A percentile compares a stretch with the other conserved stretches of the same genome.
These are phyloP conservation scores for Hericium erinaceus DNA, from an alignment of 768 basidiomycete species.

Conservation along the genomic window DNA sequence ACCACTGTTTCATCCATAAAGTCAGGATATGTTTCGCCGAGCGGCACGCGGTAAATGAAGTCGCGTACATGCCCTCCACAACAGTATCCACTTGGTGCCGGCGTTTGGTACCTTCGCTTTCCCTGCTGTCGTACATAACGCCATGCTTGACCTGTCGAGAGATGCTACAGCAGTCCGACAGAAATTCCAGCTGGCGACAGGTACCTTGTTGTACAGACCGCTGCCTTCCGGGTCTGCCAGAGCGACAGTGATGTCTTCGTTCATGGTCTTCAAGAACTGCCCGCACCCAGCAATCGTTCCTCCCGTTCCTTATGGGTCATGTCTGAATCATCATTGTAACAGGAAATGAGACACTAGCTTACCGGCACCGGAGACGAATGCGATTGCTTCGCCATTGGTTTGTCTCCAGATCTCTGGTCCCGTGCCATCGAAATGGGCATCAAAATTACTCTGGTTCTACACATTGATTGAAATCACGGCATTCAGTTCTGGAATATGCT, in stretches of 20 bases:
- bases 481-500: too few species aligned
- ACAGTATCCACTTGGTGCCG: slow-evolving; percentile 94
- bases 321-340: not conserved
- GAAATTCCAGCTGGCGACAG: not conserved
- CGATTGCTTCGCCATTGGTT: slow-evolving; percentile 71
- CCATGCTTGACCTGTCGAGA: slow-evolving; percentile 70
- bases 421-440: slow-evolving; percentile 83
- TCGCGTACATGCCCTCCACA: slow-evolving; percentile 77
- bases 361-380: slow-evolving; percentile 90
- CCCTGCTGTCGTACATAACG: slow-evolving; percentile 90
- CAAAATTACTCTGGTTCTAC: slow-evolving; percentile 82
- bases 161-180: not conserved
- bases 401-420: slow-evolving; percentile 96
- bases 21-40: not conserved
- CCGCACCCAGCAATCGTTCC: slow-evolving; percentile 89
- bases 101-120: slow-evolving; percentile 88
- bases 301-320: slow-evolving; percentile 61
- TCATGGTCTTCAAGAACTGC: slow-evolving; percentile 66
- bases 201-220: slow-evolving; percentile 88
- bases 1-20: slow-evolving; percentile 43
- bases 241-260: slow-evolving; percentile 56
- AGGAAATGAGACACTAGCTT: slow-evolving; percentile 5
- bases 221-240: slow-evolving; percentile 91
- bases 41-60: not conserved
- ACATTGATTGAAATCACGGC: too few species aligned